Conservation (phyloP, 768 basidiomycete species). For the Gymnopilus dilepis region DNA sequence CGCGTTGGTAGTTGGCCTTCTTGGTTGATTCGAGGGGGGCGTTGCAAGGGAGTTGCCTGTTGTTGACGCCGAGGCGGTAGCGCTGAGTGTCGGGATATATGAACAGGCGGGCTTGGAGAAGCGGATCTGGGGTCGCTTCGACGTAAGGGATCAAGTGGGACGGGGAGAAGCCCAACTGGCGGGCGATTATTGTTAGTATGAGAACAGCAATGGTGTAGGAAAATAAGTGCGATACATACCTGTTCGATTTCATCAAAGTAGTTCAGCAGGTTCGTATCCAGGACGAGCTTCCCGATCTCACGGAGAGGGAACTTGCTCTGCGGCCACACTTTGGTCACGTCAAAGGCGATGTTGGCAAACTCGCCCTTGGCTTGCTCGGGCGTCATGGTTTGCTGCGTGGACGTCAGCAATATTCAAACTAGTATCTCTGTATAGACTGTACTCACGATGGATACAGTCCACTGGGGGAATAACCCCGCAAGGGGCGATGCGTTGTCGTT, state of each 20-base stretch:
- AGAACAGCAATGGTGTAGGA: neutral
- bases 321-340: constrained; percentile 92
- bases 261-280: constrained; percentile 79
- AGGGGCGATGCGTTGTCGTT: too few relatives aligned
- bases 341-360: constrained; percentile 89
- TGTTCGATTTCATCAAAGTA: constrained; percentile 98
- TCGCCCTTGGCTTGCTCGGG: constrained; percentile 88
- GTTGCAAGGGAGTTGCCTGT: constrained; percentile 90
- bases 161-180: too few relatives aligned
- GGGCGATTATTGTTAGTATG: too few relatives aligned
- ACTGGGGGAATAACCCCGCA: constrained; percentile 85
- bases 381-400: constrained; percentile 90
- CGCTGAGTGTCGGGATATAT: constrained; percentile 92
- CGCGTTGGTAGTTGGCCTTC: constrained; percentile 95
- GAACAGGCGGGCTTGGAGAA: constrained; percentile 93
- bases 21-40: constrained; percentile 72
- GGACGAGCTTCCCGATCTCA: constrained; percentile 83
- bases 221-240: constrained; percentile 48
- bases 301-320: constrained; percentile 87
- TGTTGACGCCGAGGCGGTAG: constrained; percentile 81
- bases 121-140: constrained; percentile 90
- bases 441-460: constrained; percentile 86
- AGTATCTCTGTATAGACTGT: neutral
- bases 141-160: constrained; percentile 88
- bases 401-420: neutral